A percentile compares a stretch with the other conserved stretches of the same genome.
These are phyloP conservation scores for Fraxinus anomala DNA, from an alignment of 257 asterid genomes.

Conservation along the genomic window DNA sequence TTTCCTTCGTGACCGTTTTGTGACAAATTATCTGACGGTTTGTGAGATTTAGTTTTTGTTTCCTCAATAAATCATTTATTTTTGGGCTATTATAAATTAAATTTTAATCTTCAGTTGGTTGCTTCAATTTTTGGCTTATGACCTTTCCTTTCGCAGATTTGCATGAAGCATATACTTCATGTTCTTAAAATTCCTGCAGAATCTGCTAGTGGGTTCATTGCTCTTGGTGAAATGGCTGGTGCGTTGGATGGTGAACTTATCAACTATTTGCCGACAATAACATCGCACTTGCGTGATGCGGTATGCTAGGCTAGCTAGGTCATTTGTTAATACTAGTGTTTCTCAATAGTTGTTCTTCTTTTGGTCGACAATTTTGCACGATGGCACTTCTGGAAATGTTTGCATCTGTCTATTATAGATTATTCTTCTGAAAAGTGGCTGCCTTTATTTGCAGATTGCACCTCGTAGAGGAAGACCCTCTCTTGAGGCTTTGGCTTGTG, in stretches of 20 bases:
- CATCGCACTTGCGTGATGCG: constrained; percentile 94
- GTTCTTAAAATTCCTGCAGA: constrained; percentile 97
- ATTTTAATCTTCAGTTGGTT: constrained; percentile 22
- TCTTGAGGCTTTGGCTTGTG: constrained; percentile 97
- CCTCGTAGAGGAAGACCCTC: constrained; percentile 98
- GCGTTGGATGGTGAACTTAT: constrained; percentile 97
- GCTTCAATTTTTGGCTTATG: constrained; percentile 27
- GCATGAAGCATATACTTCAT: constrained; percentile 99
- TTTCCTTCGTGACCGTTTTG: constrained; percentile 98
- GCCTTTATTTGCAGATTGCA: constrained; percentile 66
- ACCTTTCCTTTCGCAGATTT: constrained; percentile 59
- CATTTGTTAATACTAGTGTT: constrained; percentile 6
- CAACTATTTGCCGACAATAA: constrained; percentile 98
- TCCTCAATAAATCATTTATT: constrained; percentile 13
- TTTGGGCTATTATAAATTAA: constrained; percentile 5
- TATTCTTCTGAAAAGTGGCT: constrained; percentile 21
- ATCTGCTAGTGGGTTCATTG: constrained; percentile 96
- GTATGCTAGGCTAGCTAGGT: constrained; percentile 45
- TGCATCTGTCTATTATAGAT: constrained; percentile 9
- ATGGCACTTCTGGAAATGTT: constrained; percentile 14
- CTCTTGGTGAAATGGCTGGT: constrained; percentile 99
- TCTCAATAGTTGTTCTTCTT: not conserved
- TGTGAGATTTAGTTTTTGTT: constrained; percentile 26
- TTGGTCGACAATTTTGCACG: constrained; percentile 18
- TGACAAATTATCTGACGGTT: constrained; percentile 89